Base-by-base conservation (phyloP, 2,329 filamentous ascomycete genomes). In the Aspergillus phoenicis region DNA sequence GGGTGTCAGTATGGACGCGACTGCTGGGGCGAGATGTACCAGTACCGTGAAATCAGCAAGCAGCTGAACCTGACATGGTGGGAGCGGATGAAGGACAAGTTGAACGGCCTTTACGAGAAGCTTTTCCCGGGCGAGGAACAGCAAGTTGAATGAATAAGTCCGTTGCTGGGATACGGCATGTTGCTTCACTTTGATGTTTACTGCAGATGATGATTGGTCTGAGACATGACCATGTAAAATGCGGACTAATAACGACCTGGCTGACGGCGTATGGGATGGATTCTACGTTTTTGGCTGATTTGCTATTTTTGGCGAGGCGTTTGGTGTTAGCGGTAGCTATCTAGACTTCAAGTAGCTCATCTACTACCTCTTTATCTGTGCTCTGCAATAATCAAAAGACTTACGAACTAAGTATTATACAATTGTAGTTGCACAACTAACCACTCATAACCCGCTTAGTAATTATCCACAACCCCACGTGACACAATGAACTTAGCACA, bases 21-120 rank as follows among this genome's bases (percentile, higher is more conserved):
- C 79, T 99, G 95, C 77, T 98, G 94, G 94, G 89, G 89, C 39
- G 95, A 99, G 79, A 97, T 99, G 88, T 97, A 97, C 80, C 89
- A 90, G 75, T 99, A 93, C 80, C 90, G 93, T 56, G 89, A 97
- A 76, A 84, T 96, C 72, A 96, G 92, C 81, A 94, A 96, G 76
- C 89, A 88, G 77, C 84, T 97, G 64, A 97, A 97, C 81, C 87
- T 92, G 55, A 91, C 87, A 54, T 83, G 80, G 58, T 97, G 92
- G 91, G 90, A 96, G 80, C 85, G 82, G 66, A 80, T 80, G 56
- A 75, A 75, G 57, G 75, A 78, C 53, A 58, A 55, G 8, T 22
- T 73, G 10, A 52, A 53, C 15, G 68, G 60, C 10, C 28, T 67
- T 17, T 72, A 69, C 26, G 66, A 66, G 17, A 62, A 64, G 58